A percentile compares a stretch with the other conserved stretches of the same genome.
Conservation (phyloP, 352 stramenopile species). For the Globisporangium iwayamae region DNA sequence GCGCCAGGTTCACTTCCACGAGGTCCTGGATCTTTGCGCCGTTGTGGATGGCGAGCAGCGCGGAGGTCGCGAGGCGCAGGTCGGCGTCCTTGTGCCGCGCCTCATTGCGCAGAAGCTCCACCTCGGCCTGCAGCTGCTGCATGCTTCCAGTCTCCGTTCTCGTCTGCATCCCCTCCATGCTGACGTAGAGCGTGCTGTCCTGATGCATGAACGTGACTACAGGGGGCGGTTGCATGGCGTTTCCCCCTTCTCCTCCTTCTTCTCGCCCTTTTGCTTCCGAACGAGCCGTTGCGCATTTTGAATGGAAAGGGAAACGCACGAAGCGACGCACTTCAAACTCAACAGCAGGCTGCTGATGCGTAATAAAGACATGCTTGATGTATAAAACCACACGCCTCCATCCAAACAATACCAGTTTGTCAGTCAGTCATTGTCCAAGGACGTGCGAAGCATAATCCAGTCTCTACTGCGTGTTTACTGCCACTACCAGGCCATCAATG, state of each 20-base stretch:
- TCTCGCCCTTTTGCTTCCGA: not conserved
- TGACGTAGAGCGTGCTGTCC: not conserved
- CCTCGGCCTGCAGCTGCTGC: conserved; percentile 25
- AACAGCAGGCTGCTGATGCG: not conserved
- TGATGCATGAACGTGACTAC: not conserved
- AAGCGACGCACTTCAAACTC: not conserved
- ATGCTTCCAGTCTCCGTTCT: not conserved
- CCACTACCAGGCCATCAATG: too few relatives aligned
- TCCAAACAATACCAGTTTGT: too few relatives aligned
- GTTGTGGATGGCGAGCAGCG: conserved; percentile 18
- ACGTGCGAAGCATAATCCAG: too few relatives aligned
- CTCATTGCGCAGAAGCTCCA: conserved; percentile 29
- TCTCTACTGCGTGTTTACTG: too few relatives aligned
- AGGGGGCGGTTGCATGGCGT: not conserved
- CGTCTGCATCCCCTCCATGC: not conserved
- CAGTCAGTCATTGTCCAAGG: too few relatives aligned
- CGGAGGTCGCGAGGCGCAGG: conserved; percentile 21
- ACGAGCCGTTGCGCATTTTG: not conserved
- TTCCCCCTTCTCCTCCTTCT: not conserved
- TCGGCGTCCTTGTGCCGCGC: conserved; percentile 23
- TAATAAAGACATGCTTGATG: too few relatives aligned
- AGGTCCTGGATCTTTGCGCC: conserved; percentile 35
- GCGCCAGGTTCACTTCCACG: conserved; percentile 39
- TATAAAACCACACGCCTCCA: too few relatives aligned
- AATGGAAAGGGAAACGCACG: not conserved